Conservation (phyloP, 768 basidiomycete species). For the Royoungia palumana region DNA sequence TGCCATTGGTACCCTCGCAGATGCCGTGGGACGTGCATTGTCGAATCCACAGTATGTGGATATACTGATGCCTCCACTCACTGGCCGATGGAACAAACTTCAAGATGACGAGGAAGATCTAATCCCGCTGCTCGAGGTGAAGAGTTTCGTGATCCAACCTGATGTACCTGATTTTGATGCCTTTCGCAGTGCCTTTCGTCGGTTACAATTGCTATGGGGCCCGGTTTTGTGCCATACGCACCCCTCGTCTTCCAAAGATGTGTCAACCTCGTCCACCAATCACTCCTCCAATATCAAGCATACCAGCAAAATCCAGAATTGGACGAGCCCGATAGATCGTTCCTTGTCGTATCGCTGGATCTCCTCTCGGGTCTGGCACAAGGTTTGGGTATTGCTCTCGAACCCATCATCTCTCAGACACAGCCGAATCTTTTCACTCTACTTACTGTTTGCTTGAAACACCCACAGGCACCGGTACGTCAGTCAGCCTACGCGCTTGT, state of each 20-base stretch:
- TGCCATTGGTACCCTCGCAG: constrained; percentile 97
- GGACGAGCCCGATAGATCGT: constrained; percentile 95
- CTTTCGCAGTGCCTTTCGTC: constrained; percentile 86
- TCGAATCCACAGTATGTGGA: constrained; percentile 86
- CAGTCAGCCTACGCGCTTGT: constrained; percentile 98
- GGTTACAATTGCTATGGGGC: constrained; percentile 93
- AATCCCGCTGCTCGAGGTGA: constrained; percentile 92
- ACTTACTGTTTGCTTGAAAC: constrained; percentile 87
- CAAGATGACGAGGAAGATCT: constrained; percentile 90
- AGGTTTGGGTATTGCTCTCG: constrained; percentile 78
- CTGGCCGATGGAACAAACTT: constrained; percentile 84
- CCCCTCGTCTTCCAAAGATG: constrained; percentile 92
- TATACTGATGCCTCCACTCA: constrained; percentile 94
- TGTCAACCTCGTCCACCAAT: constrained; percentile 75
- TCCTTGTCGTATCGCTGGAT: constrained; percentile 98
- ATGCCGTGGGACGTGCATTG: constrained; percentile 88
- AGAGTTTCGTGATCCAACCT: constrained; percentile 15
- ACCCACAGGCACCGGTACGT: constrained; percentile 92
- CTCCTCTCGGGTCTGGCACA: constrained; percentile 94
- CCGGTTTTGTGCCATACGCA: constrained; percentile 84
- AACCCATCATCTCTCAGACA: constrained; percentile 62
- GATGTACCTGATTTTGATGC: constrained; percentile 1
- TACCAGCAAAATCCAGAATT: constrained; percentile 86
- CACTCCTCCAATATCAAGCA: constrained; percentile 81
- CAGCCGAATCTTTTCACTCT: constrained; percentile 79